A percentile compares a stretch with the other conserved stretches of the same genome.
phyloP scores from a whole-genome alignment of 2,329 filamentous ascomycete species.

The Purpureocillium lavendulum region DNA sequence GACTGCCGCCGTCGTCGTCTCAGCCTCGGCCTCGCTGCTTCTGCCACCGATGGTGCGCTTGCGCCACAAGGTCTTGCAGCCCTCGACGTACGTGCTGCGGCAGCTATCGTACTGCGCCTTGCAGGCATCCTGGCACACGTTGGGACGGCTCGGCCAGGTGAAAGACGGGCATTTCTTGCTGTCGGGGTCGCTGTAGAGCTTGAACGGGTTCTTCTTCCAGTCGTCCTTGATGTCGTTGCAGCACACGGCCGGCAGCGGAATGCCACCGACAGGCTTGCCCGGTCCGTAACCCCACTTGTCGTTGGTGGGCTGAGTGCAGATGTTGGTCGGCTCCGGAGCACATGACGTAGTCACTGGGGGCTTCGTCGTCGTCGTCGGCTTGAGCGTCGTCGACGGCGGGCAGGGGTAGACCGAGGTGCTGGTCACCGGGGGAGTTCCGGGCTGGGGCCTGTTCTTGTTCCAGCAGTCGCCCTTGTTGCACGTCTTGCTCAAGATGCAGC shows the following conservation, averaged over 20 bases:
- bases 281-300: conserved; percentile 60
- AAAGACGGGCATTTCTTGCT: conserved; percentile 36
- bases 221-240: conserved; percentile 44
- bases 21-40: conserved; percentile 14
- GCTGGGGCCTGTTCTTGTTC: conserved; percentile 29
- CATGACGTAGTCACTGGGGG: conserved; percentile 22
- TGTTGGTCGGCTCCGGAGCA: conserved; percentile 38
- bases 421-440: conserved; percentile 22
- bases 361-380: conserved; percentile 19
- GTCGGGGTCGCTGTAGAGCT: conserved; percentile 40
- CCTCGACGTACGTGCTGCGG: conserved; percentile 37
- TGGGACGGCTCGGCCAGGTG: conserved; percentile 21
- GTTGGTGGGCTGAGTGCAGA: conserved; percentile 45
- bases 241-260: conserved; percentile 41
- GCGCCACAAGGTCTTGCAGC: conserved; percentile 29
- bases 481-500: conserved; percentile 21
- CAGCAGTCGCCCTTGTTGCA: conserved; percentile 36
- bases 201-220: conserved; percentile 36
- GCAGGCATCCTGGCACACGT: conserved; percentile 44
- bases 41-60: conserved; percentile 15
- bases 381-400: conserved; percentile 17
- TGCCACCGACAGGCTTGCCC: conserved; percentile 46
- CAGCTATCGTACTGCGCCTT: conserved; percentile 43
- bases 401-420: conserved; percentile 26
- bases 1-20: background rate